Conservation (phyloP, 129 eudicot genomes). For the Silybum marianum region DNA sequence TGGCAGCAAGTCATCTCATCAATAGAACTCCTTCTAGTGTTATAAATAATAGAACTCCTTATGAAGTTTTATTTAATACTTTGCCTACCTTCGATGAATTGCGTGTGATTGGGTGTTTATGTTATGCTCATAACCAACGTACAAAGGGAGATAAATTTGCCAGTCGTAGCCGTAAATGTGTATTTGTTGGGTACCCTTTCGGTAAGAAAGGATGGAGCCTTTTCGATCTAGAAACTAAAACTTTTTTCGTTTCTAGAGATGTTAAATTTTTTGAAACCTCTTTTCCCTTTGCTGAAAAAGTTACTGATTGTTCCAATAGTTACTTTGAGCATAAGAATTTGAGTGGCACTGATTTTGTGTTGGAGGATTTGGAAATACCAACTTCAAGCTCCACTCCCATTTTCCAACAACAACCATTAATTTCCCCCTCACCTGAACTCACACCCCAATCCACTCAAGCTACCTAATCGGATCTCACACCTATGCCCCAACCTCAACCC, state of each 20-base stretch:
- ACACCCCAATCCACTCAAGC: no score
- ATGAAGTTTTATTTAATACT: slow-evolving; percentile 16
- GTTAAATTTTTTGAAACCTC: slow-evolving; percentile 18
- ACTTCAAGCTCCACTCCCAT: no score
- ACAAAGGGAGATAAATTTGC: slow-evolving; percentile 17
- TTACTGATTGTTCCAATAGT: no score
- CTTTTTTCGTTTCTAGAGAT: slow-evolving; percentile 25
- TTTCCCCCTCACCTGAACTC: no score
- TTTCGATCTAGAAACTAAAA: slow-evolving; percentile 14
- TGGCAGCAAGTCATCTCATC: slow-evolving; percentile 19
- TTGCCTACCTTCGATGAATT: background rate
- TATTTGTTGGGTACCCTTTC: slow-evolving; percentile 31
- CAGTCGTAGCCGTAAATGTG: slow-evolving; percentile 20
- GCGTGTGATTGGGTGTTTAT: slow-evolving; percentile 7
- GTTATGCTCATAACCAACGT: slow-evolving; percentile 21
- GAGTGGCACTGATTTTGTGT: no score
- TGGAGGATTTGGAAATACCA: no score
- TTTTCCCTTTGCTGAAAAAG: slow-evolving; percentile 11
- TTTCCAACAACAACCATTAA: no score
- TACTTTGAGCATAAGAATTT: background rate
- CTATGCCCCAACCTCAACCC: no score
- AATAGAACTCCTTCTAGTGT: slow-evolving; percentile 28
- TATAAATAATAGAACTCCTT: slow-evolving; percentile 6
- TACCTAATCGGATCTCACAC: no score
- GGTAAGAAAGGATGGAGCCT: slow-evolving; percentile 33